Base-by-base conservation (phyloP, 257 asterid genomes). In the Scutellaria minor region DNA sequence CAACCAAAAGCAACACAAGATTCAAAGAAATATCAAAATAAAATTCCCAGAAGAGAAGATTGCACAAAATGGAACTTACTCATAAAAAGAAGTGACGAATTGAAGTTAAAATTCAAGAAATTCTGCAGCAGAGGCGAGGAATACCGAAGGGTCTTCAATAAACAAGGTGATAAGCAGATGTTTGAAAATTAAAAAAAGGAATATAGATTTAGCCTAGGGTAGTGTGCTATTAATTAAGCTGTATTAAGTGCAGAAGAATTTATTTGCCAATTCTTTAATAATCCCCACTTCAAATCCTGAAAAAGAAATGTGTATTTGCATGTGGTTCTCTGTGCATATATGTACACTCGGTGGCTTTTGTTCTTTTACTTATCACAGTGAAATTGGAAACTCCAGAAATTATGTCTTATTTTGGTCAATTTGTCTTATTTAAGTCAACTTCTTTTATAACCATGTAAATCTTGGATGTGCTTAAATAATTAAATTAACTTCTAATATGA, bases 181-280 rank as follows among this genome's bases (percentile, higher is more conserved):
- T 48, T 5, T 6, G 27, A 7, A 22, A 15, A 39, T 45, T 20
- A 31, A 55, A 12, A 11, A 6, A 22, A 45, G 14, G 50, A 63
- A 42, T 61, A 45, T 63, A 20, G 72, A 76, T 71, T 66, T 52
- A 44, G 54, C 81, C 78, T 71, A 37, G 77, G 61, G 64, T 3
- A 22, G 42, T 6, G 80, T 48, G 77, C 71, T 62, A 3, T 41
- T 53, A 7, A 61, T 48, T 66, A 47, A 46, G 65, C 55, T 11
- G 48, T 62, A 78, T 81, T 71, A 53, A 78, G 27, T 71, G 61
- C 64, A 2, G 57, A 65, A 75, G 66, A 78, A 81, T 74, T 47
- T 64, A 55, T 42, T 47, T 35, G 64, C 8, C 42, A 59, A 70
- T 80, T 76, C 31, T 76, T 76, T 72, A 70, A 12, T 72, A 78